Evolutionary conservation across 352 stramenopile species (phyloP), one percentile per base, ranked within the genome.

Genomic region (Pseudoperonospora humuli): DNA sequence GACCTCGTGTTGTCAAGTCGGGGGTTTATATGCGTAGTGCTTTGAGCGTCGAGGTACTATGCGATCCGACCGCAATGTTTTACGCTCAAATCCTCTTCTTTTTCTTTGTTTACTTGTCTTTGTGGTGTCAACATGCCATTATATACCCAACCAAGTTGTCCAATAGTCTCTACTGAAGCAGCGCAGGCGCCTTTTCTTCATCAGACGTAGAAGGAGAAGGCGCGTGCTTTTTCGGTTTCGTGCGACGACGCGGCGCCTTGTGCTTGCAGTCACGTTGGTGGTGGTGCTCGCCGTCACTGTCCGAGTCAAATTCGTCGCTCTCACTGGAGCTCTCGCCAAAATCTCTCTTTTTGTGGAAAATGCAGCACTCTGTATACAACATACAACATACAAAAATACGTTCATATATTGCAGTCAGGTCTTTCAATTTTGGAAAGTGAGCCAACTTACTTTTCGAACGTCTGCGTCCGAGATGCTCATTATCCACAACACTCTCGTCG

Each of bases 241-340:
- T 44, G 7, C 52, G 51, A 47, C 47, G 58, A 20, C 40, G 52
- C 19, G 31, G 41, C 25, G 35, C 21, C 32, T 58, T 66, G 45
- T 67, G 57, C 40, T 66, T 58, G 44, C 61, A 69, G 34, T 59
- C 50, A 21, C 54, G 47, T 3, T 64, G 26, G 41, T 61, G 60
- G 26, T 58, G 41, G 28, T 64, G 39, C 5, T 57, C 50, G 3
- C 29, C 23, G 10, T 23, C 32, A 15, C 37, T 39, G 39, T 42
- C 39, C 36, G 68, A 69, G 13, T 68, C 48, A 41, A 86, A 46
- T 91, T 86, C 82, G 15, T 74, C 76, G 45, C 84, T 96, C 56
- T 96, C 87, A 35, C 84, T 95, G 20, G 84, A 95, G 61, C 84
- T 96, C 60, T 95, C 86, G 14, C 81, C 86, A 50, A 96, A 97